Evolutionary conservation across 495 filamentous ascomycete genomes (phyloP).

Genomic region (Ascobolus immersus): DNA sequence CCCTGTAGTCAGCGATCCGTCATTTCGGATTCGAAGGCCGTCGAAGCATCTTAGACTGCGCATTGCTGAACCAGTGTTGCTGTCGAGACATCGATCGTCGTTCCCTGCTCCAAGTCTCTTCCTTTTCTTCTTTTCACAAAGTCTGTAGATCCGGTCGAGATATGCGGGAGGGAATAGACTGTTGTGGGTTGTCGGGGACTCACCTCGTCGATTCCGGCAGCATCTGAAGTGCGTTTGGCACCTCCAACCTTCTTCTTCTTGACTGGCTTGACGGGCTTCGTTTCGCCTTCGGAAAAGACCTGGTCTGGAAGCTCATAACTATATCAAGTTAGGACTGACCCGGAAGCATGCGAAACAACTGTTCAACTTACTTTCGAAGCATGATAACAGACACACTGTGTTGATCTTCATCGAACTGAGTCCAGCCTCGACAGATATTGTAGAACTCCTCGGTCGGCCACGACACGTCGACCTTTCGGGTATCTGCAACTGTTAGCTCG

Average conservation of each 20-base stretch:
- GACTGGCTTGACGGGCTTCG: conserved; percentile 31
- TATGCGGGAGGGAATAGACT: no score
- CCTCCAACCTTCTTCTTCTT: conserved; percentile 27
- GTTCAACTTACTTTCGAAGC: conserved; percentile 16
- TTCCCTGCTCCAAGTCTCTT: no score
- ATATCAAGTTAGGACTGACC: conserved; percentile 3
- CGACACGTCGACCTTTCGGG: conserved; percentile 26
- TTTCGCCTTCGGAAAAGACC: conserved; percentile 63
- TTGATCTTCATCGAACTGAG: conserved; percentile 14
- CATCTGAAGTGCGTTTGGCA: background rate
- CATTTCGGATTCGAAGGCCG: no score
- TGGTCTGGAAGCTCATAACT: conserved; percentile 74
- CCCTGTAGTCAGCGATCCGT: no score
- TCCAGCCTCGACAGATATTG: conserved; percentile 17
- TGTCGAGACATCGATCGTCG: no score
- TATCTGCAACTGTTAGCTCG: conserved; percentile 20
- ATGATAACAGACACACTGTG: conserved; percentile 14
- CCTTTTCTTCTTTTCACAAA: no score
- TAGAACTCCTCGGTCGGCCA: conserved; percentile 18
- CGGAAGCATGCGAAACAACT: conserved; percentile 2
- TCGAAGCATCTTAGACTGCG: no score
- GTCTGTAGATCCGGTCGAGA: no score
- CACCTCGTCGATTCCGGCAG: conserved; percentile 1
- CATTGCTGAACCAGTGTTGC: no score
- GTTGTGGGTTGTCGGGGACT: no score